Evolutionary conservation across 768 basidiomycete species (phyloP).

Genomic region (Trametes sanguinea): DNA sequence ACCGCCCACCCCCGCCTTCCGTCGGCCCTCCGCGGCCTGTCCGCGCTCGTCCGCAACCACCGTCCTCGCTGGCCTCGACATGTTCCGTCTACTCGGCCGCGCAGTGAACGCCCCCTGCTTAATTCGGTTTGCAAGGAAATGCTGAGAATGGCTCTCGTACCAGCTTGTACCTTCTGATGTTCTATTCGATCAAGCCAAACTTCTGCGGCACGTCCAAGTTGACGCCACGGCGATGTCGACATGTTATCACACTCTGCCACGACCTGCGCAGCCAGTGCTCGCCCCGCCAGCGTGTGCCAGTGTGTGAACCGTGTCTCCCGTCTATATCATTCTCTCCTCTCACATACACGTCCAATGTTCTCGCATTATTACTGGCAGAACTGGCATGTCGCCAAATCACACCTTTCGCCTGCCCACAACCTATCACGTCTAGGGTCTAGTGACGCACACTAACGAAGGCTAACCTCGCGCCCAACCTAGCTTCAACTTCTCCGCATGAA

Average conservation of each 20-base stretch:
- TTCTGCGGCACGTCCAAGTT: constrained; percentile 10
- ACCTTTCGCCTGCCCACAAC: too few species aligned
- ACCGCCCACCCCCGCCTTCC: constrained; percentile 3
- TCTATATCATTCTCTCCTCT: too few species aligned
- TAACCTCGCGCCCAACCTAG: background rate
- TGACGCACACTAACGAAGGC: background rate
- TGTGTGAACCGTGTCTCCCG: too few species aligned
- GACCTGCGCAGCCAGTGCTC: background rate
- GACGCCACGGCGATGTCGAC: constrained; percentile 17
- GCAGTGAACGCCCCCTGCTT: background rate
- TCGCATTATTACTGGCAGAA: too few species aligned
- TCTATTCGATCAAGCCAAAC: constrained; percentile 8
- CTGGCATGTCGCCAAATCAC: too few species aligned
- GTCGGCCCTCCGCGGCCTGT: constrained; percentile 9
- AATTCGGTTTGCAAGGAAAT: background rate
- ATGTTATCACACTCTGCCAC: background rate
- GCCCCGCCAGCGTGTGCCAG: too few species aligned
- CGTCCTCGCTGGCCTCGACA: background rate
- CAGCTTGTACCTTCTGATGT: constrained; percentile 14
- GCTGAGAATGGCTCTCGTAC: background rate
- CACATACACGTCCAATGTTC: too few species aligned
- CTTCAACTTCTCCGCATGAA: constrained; percentile 2
- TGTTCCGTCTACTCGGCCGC: background rate
- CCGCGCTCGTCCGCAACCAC: background rate
- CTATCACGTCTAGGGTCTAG: background rate